Conservation (phyloP, 176 grass and related monocot species). For the Oryza rufipogon region DNA sequence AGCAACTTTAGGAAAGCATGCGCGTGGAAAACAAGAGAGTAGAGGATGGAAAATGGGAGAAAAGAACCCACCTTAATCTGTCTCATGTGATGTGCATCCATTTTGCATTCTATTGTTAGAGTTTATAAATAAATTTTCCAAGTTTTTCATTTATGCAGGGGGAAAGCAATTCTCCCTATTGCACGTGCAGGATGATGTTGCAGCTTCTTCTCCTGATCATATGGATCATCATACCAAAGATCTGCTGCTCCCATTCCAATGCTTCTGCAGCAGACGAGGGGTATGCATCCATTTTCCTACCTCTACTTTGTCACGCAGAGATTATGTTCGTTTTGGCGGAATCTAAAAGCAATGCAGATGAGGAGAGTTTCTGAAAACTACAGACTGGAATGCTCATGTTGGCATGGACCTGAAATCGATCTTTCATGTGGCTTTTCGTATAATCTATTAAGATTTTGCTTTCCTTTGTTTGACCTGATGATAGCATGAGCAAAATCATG, state of each 20-base stretch:
- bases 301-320: not conserved
- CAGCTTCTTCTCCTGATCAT: constrained; percentile 45
- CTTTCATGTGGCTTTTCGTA: not conserved
- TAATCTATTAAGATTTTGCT: not conserved
- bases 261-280: constrained; percentile 82
- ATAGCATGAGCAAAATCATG: not conserved
- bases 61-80: too few relatives aligned
- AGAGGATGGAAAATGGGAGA: too few relatives aligned
- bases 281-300: constrained; percentile 37
- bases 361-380: not conserved
- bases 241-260: constrained; percentile 76
- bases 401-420: not conserved
- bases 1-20: too few relatives aligned
- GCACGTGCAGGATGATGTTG: constrained; percentile 64
- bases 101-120: not conserved
- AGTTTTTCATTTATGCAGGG: constrained; percentile 36
- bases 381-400: not conserved
- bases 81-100: too few relatives aligned
- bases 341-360: not conserved
- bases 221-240: constrained; percentile 73
- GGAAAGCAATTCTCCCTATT: constrained; percentile 66
- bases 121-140: not conserved
- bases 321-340: not conserved
- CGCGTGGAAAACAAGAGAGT: too few relatives aligned
- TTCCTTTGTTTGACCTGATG: constrained; percentile 3